Percentiles rank a stretch among this genome's conserved stretches.
phyloP scores from a whole-genome alignment of 495 filamentous ascomycete species.

The Neurospora sp. region DNA sequence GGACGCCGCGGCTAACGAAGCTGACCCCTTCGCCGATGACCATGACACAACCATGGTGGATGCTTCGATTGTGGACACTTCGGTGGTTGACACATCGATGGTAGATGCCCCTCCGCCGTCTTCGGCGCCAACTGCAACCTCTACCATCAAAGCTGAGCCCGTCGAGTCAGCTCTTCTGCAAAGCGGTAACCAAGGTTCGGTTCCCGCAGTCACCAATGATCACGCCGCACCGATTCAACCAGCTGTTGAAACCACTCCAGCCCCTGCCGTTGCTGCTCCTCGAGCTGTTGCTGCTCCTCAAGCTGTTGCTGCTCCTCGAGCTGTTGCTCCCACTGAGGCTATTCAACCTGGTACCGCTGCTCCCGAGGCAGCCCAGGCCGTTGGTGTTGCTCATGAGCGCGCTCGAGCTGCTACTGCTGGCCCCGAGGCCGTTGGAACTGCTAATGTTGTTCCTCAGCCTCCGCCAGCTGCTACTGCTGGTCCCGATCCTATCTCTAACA shows the following conservation, averaged over 20 bases:
- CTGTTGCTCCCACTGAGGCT: not conserved
- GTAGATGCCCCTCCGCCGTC: not conserved
- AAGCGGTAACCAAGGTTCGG: not conserved
- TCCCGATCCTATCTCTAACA: not conserved
- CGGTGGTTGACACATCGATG: not conserved
- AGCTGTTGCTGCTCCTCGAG: not conserved
- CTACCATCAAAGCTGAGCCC: not conserved
- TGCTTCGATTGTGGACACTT: not conserved
- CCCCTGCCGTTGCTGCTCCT: not conserved
- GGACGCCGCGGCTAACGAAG: not conserved
- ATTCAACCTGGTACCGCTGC: not conserved
- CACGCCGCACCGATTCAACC: not conserved
- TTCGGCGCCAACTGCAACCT: not conserved
- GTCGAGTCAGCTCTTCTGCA: not conserved
- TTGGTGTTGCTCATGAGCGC: not conserved
- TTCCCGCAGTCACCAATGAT: not conserved
- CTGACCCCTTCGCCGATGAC: not conserved
- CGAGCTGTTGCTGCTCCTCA: not conserved
- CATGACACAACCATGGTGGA: not conserved
- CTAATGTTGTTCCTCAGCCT: not conserved
- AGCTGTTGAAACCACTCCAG: not conserved
- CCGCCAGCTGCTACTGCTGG: not conserved
- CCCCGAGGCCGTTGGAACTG: not conserved
- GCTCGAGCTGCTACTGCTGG: not conserved
- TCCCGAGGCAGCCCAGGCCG: not conserved